Evolutionary conservation across 139 green algal genomes (phyloP).

Genomic region (Chloropicon primus): DNA sequence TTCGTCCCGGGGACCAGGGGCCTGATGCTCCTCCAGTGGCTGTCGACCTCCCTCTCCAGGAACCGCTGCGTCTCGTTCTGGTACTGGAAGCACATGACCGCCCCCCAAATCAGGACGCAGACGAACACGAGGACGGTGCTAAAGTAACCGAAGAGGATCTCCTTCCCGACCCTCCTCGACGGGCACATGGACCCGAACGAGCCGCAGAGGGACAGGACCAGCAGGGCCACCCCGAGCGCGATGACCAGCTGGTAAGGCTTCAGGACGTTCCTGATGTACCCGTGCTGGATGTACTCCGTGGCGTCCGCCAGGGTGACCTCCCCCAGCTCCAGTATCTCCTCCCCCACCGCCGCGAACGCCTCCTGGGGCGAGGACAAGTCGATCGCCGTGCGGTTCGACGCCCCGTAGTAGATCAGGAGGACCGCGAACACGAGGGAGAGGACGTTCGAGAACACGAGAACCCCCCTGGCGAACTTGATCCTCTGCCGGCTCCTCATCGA

Average conservation of each 20-base stretch:
- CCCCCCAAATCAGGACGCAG: neutral
- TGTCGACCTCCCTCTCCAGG: neutral
- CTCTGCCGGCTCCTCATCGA: neutral
- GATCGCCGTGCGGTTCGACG: neutral
- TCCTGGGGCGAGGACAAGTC: neutral
- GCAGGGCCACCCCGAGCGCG: neutral
- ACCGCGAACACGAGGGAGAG: neutral
- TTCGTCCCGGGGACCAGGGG: neutral
- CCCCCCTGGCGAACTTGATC: neutral
- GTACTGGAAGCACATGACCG: neutral
- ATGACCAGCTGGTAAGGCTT: neutral
- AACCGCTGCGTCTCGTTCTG: neutral
- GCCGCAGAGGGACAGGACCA: neutral
- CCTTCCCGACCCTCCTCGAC: neutral
- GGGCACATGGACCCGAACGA: neutral
- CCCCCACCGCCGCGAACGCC: neutral
- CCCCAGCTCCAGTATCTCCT: neutral
- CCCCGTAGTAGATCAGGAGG: neutral
- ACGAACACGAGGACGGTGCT: neutral
- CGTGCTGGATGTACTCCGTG: neutral
- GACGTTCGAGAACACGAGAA: neutral
- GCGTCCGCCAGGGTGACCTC: neutral
- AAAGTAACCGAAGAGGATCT: neutral
- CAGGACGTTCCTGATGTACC: neutral
- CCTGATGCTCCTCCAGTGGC: neutral